These are phyloP conservation scores for Coniochaeta prunicola DNA, from an alignment of 2,329 filamentous ascomycete genomes.

Conservation along the genomic window DNA sequence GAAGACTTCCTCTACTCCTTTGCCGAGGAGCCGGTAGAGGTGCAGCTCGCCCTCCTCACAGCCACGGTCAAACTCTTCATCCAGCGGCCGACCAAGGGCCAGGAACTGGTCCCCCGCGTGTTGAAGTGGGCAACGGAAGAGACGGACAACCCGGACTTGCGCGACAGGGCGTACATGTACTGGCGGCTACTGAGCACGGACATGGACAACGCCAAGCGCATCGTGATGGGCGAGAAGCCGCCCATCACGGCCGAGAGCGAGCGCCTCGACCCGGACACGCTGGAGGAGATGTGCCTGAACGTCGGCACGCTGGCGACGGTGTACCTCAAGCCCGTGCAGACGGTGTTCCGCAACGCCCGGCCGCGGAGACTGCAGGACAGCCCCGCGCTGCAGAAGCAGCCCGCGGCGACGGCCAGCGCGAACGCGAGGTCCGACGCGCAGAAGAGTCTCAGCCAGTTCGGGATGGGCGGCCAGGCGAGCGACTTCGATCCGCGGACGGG, in stretches of 20 bases:
- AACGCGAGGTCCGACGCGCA: slow-evolving; percentile 39
- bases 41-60: slow-evolving; percentile 88
- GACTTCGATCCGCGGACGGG: slow-evolving; percentile 37
- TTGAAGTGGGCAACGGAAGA: slow-evolving; percentile 98
- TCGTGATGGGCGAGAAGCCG: slow-evolving; percentile 97
- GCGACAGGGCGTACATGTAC: slow-evolving; percentile 98
- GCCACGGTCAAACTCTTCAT: slow-evolving; percentile 98
- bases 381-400: slow-evolving; percentile 74
- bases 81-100: slow-evolving; percentile 88
- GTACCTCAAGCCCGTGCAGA: slow-evolving; percentile 95
- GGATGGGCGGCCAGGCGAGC: slow-evolving; percentile 43
- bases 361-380: slow-evolving; percentile 73
- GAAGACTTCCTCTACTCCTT: slow-evolving; percentile 96
- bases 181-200: slow-evolving; percentile 94
- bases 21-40: slow-evolving; percentile 88
- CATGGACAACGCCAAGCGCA: slow-evolving; percentile 73
- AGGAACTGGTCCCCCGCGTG: slow-evolving; percentile 87
- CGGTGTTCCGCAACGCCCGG: slow-evolving; percentile 86
- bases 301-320: slow-evolving; percentile 95
- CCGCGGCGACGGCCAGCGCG: slow-evolving; percentile 45
- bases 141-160: slow-evolving; percentile 95
- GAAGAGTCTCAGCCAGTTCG: slow-evolving; percentile 54
- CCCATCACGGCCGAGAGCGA: slow-evolving; percentile 94
- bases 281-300: slow-evolving; percentile 96
- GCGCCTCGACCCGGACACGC: slow-evolving; percentile 79